Base-by-base conservation (phyloP, 2,329 filamentous ascomycete species). In the Fusarium mundagurra region DNA sequence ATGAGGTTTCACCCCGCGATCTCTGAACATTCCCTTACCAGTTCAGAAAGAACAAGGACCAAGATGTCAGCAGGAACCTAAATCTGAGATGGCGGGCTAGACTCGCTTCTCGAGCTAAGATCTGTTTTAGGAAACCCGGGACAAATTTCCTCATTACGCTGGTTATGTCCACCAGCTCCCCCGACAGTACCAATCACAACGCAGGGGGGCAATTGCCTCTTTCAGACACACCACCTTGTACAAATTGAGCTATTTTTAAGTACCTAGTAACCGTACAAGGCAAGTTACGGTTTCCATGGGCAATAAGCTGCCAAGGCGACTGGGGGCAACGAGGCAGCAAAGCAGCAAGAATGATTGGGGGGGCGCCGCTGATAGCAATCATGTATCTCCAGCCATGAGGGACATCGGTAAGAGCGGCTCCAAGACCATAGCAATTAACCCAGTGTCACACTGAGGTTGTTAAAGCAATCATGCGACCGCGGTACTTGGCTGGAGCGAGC, bases 391-490 rank as follows among this genome's bases (percentile, higher is more conserved):
- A 88, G 22, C 84, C 85, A 20, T 83, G 77, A 16, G 78, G 67
- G 1, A 86, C 82, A 17, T 85, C 65, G 9, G 82, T 79, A 54
- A 86, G 84, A 3, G 76, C 82, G 8, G 84, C 84, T 36, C 83
- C 84, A n/a, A 85, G 75, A 8, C 81, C 83, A 62, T 85, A 86
- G 13, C 22, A 86, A 77, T 43, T 85, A 82, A 2, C 84, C 83
- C 13, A 81, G 80, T 2, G 84, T 85, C 63, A 86, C 83, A 51
- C 79, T 82, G 70, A 87, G 84, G 71, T 87, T 87, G 75, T 87
- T 84, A 22, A 88, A 77, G 80, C 84, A 74, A 88, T 85, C 82
- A 87, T 85, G 6, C 84, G 81, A n/a, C 87, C 87, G 61, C 87
- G 83, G 44, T 85, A 84, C 61, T 84, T 85, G 10, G 86, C 84